Conservation (phyloP, 305 asterid species). For the Fraxinus sp. region DNA sequence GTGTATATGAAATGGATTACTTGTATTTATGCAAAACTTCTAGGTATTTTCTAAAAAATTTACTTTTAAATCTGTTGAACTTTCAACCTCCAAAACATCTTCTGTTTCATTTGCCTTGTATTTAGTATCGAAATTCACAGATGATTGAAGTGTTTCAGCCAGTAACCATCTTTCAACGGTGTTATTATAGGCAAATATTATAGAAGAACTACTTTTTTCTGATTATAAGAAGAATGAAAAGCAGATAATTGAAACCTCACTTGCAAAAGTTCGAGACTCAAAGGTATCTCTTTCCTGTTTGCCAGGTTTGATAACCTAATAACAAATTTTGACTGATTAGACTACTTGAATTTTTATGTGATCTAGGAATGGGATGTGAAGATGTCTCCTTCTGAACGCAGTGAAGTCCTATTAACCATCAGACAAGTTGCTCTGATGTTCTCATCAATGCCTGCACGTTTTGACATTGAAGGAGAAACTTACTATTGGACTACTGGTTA, state of each 20-base stretch:
- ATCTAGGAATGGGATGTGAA: slow-evolving; percentile 80
- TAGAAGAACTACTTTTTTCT: slow-evolving; percentile 76
- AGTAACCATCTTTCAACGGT: slow-evolving; percentile 29
- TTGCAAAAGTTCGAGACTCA: slow-evolving; percentile 65
- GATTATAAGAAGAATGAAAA: slow-evolving; percentile 49
- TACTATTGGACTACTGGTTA: slow-evolving; percentile 82
- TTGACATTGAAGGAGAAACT: slow-evolving; percentile 77
- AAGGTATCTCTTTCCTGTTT: slow-evolving; percentile 47
- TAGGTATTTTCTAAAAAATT: background rate
- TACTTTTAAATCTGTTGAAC: slow-evolving; percentile 5
- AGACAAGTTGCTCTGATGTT: slow-evolving; percentile 58
- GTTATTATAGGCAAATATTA: slow-evolving; percentile 62
- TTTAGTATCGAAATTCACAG: slow-evolving; percentile 18
- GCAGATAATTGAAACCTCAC: slow-evolving; percentile 47
- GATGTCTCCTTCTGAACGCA: slow-evolving; percentile 77
- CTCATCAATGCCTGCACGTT: slow-evolving; percentile 71
- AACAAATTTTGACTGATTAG: slow-evolving; percentile 18
- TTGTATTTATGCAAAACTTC: background rate
- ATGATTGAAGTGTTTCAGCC: slow-evolving; percentile 30
- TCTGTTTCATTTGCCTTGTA: slow-evolving; percentile 12
- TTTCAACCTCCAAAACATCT: background rate
- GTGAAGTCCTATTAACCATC: slow-evolving; percentile 59
- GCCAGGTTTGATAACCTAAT: slow-evolving; percentile 21
- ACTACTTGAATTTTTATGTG: slow-evolving; percentile 29
- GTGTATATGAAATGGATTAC: background rate